Conservation (phyloP, 2,329 filamentous ascomycete genomes). For the Aspergillus pseudonomiae region DNA sequence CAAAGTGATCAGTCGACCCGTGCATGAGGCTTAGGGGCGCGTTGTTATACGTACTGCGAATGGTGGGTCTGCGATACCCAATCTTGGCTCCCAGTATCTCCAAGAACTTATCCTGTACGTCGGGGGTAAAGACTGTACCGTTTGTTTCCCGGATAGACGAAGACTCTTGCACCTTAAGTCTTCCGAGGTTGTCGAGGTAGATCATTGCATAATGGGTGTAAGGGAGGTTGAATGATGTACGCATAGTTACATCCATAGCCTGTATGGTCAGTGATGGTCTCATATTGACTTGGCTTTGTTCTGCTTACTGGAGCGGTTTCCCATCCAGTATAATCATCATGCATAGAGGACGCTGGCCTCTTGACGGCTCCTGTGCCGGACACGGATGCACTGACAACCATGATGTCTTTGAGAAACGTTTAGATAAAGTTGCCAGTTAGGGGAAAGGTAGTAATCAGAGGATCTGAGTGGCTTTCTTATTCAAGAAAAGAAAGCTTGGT, state of each 20-base stretch:
- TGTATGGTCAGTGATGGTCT: slow-evolving; percentile 12
- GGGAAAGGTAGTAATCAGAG: neutral
- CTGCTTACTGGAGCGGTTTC: slow-evolving; percentile 33
- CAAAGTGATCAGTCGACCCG: slow-evolving; percentile 5
- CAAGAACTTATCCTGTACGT: slow-evolving; percentile 40
- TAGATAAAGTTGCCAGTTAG: neutral
- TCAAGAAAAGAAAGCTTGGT: neutral
- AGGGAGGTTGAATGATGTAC: slow-evolving; percentile 31
- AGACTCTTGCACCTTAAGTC: slow-evolving; percentile 37
- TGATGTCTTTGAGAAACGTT: slow-evolving; percentile 16
- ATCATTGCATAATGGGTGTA: slow-evolving; percentile 41
- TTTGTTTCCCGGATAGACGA: slow-evolving; percentile 35
- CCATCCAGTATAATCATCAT: slow-evolving; percentile 34
- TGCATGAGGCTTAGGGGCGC: neutral
- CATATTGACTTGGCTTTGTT: neutral
- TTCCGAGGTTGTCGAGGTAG: slow-evolving; percentile 38
- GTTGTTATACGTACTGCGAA: slow-evolving; percentile 30
- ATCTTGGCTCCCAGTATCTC: slow-evolving; percentile 36
- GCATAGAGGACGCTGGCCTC: slow-evolving; percentile 32
- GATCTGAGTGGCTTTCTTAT: neutral
- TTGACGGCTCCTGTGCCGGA: slow-evolving; percentile 32
- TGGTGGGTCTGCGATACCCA: slow-evolving; percentile 30
- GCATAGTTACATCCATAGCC: slow-evolving; percentile 32
- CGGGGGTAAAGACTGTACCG: slow-evolving; percentile 35
- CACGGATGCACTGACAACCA: slow-evolving; percentile 34